Base-by-base conservation (phyloP, 805 yeast genomes). In the Peterozyma toletana region DNA sequence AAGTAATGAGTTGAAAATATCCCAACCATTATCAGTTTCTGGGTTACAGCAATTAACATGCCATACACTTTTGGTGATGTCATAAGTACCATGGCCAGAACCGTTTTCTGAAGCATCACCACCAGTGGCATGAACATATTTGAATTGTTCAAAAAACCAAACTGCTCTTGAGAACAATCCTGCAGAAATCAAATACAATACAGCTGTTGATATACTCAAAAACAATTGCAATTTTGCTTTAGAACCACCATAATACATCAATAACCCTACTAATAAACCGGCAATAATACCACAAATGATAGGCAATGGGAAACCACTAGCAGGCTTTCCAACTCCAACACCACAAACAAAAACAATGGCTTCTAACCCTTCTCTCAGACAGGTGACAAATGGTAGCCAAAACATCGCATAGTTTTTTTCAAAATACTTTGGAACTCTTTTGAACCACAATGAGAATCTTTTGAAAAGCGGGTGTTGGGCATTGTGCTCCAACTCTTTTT, bases 21-120 rank as follows among this genome's bases (percentile, higher is more conserved):
- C 96, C 98, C 98, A 91, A 69, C 97, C 98, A 54, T 83, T 80
- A 66, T 84, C 91, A 46, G 74, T 71, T 64, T 84, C 90, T 38
- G 97, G 97, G 66, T 89, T 89, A 71, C 98, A 91, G 70, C 97
- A 91, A 75, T 91, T 89, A 49, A 91, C 95, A 68, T 91, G 99
- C 90, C 96, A 91, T 21, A 91, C 96, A 11, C 85, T 67, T 57
- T 75, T 75, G 41, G 71, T 56, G 56, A 91, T 78, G 64, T 91
- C 83, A 67, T 91, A 91, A 21, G 97, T 83, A 60, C 99, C 99
- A 37, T 96, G 91, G 53, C 99, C 99, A 44, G 82, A 73, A 56
- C 98, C 98, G 54, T 73, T 68, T 65, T 91, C 98, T 33, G 96
- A 76, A 18, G 95, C 96, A 68, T 91, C 97, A 68, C 96, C 96